Percentiles rank a stretch among this genome's conserved stretches.
Conservation (phyloP, 352 stramenopile species). For the Globisporangium okanoganense region DNA sequence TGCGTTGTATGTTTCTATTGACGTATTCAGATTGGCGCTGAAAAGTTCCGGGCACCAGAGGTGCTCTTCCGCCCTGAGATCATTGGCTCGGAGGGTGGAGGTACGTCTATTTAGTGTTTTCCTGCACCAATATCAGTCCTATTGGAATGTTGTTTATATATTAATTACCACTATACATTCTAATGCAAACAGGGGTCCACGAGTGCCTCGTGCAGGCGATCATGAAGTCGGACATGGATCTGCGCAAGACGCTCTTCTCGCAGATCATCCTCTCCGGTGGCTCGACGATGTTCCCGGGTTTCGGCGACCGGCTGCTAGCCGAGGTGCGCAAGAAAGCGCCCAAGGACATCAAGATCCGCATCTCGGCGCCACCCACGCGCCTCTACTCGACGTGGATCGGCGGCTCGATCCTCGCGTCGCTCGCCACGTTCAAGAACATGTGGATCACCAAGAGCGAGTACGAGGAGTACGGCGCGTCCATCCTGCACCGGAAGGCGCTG, state of each 20-base stretch:
- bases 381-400: slow-evolving; percentile 97
- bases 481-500: slow-evolving; percentile 96
- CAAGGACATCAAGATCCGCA: slow-evolving; percentile 93
- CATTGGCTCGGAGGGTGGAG: slow-evolving; percentile 69
- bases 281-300: slow-evolving; percentile 94
- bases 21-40: slow-evolving; percentile 68
- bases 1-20: too few relatives aligned
- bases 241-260: slow-evolving; percentile 91
- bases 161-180: neutral
- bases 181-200: slow-evolving; percentile 53
- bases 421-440: slow-evolving; percentile 99
- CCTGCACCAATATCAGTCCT: too few relatives aligned
- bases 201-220: slow-evolving; percentile 91
- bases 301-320: slow-evolving; percentile 93
- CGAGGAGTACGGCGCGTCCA: slow-evolving; percentile 95
- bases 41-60: slow-evolving; percentile 80
- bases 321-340: slow-evolving; percentile 91
- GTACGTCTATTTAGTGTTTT: slow-evolving; percentile 1
- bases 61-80: slow-evolving; percentile 81
- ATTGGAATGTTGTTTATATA: too few relatives aligned
- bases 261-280: slow-evolving; percentile 93
- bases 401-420: slow-evolving; percentile 95
- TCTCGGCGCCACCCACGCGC: slow-evolving; percentile 94
- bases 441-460: slow-evolving; percentile 99
- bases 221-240: slow-evolving; percentile 97